Base-by-base conservation (phyloP, 2,329 filamentous ascomycete species). In the Nothopassalora personata region DNA sequence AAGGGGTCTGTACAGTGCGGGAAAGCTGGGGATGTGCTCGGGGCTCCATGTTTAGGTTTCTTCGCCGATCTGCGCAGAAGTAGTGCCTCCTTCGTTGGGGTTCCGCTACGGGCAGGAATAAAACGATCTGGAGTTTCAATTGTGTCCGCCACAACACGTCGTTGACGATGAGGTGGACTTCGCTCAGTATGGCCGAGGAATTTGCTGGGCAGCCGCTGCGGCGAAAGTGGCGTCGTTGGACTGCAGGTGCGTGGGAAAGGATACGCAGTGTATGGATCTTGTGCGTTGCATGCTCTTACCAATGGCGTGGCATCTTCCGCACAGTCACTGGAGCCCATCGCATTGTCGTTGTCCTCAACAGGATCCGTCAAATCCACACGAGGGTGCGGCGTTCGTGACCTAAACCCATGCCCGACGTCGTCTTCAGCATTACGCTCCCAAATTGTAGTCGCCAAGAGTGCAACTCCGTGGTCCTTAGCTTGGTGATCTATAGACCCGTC, bases 41-140 rank as follows among this genome's bases (percentile, higher is more conserved):
- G 1, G 10, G 23, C 28, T 18, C 8, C 15, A 7, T 5, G 9
- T 31, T 5, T 18, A 13, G 45, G 13, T 33, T 46, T 18, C n/a
- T 45, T 10, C 18, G 23, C 36, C 6, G 54, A 45, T 10, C 34
- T 43, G 18, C 47, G 57, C 3, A 66, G 51, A 10, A 67, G 45
- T 11, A 68, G 57, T 3, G 51, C 49, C 45, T 70, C 65, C 51
- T 70, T 71, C 10, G 66, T 67, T 18, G 70, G 69, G 19, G 66
- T 70, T 11, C 50, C 57, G 18, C 57, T 33, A 11, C 70, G 66
- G 50, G 68, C 67, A 33, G 81, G 77, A 48, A 87, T 79, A 67
- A 86, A 88, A 30, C 86, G 79, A 70, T 88, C 85, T 23, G 80
- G 80, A 10, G 76, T 77, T 30, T 63, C 70, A 36, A 65, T 64